Percentiles rank a stretch among this genome's conserved stretches.
Evolutionary conservation across 257 asterid genomes (phyloP).

Genomic region (Solanum paucissectum): DNA sequence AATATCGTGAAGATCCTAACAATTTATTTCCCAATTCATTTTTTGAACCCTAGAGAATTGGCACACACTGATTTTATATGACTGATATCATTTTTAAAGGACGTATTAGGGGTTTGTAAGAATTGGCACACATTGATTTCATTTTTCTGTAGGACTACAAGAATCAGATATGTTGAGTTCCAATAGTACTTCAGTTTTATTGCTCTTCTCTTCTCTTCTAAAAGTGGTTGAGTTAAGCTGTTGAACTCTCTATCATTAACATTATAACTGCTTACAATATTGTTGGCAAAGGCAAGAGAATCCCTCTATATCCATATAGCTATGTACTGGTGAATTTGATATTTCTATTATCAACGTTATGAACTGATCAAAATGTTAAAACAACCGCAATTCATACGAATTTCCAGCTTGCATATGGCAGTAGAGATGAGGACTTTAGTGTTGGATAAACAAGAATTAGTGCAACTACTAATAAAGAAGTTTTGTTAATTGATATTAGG

Average conservation of each 20-base stretch:
- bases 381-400: neutral
- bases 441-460: neutral
- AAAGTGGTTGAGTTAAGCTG: constrained; percentile 17
- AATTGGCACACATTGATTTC: no score
- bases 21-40: no score
- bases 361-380: neutral
- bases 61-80: no score
- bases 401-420: no score
- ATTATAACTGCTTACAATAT: constrained; percentile 10
- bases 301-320: constrained; percentile 20
- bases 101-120: no score
- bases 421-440: neutral
- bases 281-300: constrained; percentile 22
- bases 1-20: no score
- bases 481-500: neutral
- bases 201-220: constrained; percentile 20
- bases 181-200: neutral
- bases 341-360: neutral
- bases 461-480: neutral
- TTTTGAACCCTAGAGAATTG: no score
- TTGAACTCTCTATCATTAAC: constrained; percentile 13
- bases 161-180: constrained; percentile 24
- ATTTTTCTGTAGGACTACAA: neutral
- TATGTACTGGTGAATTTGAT: neutral
- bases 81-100: no score